Conservation (phyloP, 768 basidiomycete species). For the Boletus rubroflammeus region DNA sequence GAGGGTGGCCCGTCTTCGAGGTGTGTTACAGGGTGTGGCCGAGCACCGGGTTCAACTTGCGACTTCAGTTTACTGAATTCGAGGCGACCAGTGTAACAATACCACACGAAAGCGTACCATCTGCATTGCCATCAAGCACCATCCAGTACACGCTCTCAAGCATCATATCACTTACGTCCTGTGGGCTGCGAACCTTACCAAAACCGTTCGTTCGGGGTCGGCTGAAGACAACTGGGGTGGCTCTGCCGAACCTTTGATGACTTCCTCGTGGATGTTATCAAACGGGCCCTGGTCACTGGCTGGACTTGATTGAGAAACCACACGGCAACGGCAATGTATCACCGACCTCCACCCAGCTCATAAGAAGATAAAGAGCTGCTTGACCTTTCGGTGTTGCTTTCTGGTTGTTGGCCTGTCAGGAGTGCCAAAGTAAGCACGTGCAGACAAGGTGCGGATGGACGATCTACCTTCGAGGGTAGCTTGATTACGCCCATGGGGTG, state of each 20-base stretch:
- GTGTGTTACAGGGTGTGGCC: background rate
- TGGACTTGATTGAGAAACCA: constrained; percentile 8
- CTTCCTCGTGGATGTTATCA: constrained; percentile 1
- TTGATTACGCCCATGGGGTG: background rate
- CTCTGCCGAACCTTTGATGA: background rate
- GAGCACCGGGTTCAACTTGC: constrained; percentile 3
- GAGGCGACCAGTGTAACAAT: constrained; percentile 23
- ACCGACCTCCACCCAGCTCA: constrained; percentile 10
- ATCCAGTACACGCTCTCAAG: background rate
- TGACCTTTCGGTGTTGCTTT: background rate
- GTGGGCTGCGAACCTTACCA: constrained; percentile 14
- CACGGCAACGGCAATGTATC: background rate
- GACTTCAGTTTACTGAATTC: constrained; percentile 18
- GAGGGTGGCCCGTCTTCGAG: constrained; percentile 2
- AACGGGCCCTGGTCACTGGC: background rate
- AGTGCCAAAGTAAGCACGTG: background rate
- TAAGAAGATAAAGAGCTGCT: constrained; percentile 8
- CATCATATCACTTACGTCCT: constrained; percentile 11
- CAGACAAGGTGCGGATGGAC: background rate
- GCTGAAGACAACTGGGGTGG: background rate
- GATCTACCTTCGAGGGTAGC: constrained; percentile 1
- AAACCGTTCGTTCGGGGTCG: background rate
- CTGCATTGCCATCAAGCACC: constrained; percentile 3
- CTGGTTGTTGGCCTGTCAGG: constrained; percentile 5
- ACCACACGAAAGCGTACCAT: constrained; percentile 26